Conservation (phyloP, 2,329 filamentous ascomycete species). For the Paecilomyces dactylethromorphus region DNA sequence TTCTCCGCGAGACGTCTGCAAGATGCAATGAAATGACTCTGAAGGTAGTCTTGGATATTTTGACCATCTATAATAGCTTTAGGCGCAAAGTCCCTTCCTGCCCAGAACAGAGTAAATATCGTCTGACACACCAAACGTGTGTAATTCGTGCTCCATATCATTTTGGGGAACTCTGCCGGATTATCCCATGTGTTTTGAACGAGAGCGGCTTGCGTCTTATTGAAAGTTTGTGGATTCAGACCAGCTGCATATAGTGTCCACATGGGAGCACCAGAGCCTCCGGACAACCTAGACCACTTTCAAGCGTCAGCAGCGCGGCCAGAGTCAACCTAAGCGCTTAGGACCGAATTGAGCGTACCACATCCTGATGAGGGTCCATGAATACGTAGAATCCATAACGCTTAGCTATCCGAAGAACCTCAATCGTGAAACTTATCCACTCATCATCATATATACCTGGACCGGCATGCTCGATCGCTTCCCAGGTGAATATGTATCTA, state of each 20-base stretch:
- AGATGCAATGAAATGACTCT: constrained; percentile 76
- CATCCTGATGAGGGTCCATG: constrained; percentile 98
- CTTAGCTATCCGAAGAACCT: constrained; percentile 75
- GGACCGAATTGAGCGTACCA: constrained; percentile 49
- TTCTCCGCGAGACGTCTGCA: constrained; percentile 73
- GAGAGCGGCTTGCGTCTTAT: constrained; percentile 79
- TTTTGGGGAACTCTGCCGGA: constrained; percentile 83
- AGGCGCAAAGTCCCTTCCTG: constrained; percentile 82
- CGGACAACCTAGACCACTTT: constrained; percentile 88
- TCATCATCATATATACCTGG: constrained; percentile 90
- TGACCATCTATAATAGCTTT: constrained; percentile 91
- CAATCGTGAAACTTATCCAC: constrained; percentile 87
- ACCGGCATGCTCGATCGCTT: constrained; percentile 90
- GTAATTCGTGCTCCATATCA: constrained; percentile 99
- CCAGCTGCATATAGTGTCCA: constrained; percentile 97
- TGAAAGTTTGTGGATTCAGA: constrained; percentile 78
- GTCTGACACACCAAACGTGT: constrained; percentile 77
- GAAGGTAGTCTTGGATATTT: constrained; percentile 94
- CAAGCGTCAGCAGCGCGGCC: constrained; percentile 19
- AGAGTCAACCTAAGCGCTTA: background rate
- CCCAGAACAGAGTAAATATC: constrained; percentile 93
- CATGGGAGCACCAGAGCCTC: constrained; percentile 91
- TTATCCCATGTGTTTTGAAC: constrained; percentile 92
- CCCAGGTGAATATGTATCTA: constrained; percentile 96
- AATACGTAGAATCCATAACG: constrained; percentile 92